Evolutionary conservation across 495 filamentous ascomycete species (phyloP), one percentile per base, ranked within the genome.

Genomic region (Cladorrhinum samala): DNA sequence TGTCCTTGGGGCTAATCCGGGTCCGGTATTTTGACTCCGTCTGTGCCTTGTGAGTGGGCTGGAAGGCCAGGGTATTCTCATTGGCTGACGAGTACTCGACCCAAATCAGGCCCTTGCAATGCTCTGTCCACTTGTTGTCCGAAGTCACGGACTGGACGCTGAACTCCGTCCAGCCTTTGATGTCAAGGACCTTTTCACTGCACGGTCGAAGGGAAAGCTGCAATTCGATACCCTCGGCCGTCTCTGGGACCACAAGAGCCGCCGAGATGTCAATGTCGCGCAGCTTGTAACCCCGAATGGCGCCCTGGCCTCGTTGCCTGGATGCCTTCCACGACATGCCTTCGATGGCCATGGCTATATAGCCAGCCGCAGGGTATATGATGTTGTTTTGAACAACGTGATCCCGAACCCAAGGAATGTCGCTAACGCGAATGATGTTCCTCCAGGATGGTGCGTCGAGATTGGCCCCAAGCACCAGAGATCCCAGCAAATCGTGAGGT

Each of bases 341-440:
- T 53, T 86, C 82, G 0, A 80, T 52, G 2, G 76, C 78, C 62
- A 78, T 77, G 3, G 68, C 60, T 11, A 77, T 56, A 50, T 77
- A 81, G 0, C 72, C 76, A 3, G 80, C 72, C 9, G 70, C 80
- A 1, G 83, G 82, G 39, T 80, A 80, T 1, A 86, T 61, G 25
- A 64, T 65, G 38, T 64, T 64, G n/a, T 54, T 55, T 45, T 70
- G 67, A 0, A 70, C 53, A 17, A 56, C 45, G 54, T 82, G 79
- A 24, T 78, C 76, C 1, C 60, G 39, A 0, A 81, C 38, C 78
- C 77, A 83, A 0, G 75, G 73, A 0, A 69, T 39, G 45, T 82
- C 77, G 1, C 51, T 52, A 0, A 68, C 40, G 1, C 68, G 62
- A 9, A 82, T 39, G n/a, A 67, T 58, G 27, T 65, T 54, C 56